A percentile compares a stretch with the other conserved stretches of the same genome.
Conservation (phyloP, 805 yeast species). For the Wickerhamia fluorescens region DNA sequence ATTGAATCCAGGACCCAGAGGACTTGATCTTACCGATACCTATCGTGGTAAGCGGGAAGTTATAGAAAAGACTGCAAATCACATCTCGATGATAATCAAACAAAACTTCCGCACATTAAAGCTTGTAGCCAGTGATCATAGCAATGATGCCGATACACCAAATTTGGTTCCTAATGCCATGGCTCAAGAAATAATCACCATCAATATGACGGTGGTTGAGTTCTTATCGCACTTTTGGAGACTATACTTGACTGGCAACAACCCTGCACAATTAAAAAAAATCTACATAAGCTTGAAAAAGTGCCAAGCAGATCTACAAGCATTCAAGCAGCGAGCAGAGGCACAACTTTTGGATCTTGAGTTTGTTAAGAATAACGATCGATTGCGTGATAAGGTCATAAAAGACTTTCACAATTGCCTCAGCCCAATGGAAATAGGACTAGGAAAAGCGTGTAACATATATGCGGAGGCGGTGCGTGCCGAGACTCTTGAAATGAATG, state of each 20-base stretch:
- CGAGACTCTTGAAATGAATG: constrained; percentile 16
- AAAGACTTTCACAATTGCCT: constrained; percentile 28
- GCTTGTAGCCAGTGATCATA: constrained; percentile 14
- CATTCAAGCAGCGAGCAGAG: constrained; percentile 18
- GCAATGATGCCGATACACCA: constrained; percentile 8
- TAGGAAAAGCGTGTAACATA: constrained; percentile 28
- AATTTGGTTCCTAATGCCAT: constrained; percentile 29
- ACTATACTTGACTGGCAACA: constrained; percentile 27
- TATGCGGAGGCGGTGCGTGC: constrained; percentile 23
- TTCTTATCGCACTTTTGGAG: constrained; percentile 40
- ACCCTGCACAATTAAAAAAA: constrained; percentile 31
- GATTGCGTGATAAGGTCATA: constrained; percentile 24
- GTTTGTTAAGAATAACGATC: constrained; percentile 19
- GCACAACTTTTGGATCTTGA: constrained; percentile 8
- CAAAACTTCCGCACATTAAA: constrained; percentile 49
- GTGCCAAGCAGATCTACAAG: constrained; percentile 23
- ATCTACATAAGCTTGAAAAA: constrained; percentile 29
- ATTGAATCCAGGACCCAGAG: constrained; percentile 10
- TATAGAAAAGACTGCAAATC: constrained; percentile 37
- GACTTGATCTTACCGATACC: constrained; percentile 21
- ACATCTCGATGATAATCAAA: constrained; percentile 42
- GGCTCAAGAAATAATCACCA: constrained; percentile 28
- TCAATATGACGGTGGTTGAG: constrained; percentile 35
- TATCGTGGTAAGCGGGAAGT: constrained; percentile 23
- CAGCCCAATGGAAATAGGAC: constrained; percentile 23